Percentiles rank a stretch among this genome's conserved stretches.
These are phyloP conservation scores for Pelargonium citronellum DNA, from an alignment of 441 rosid species.

Conservation along the genomic window DNA sequence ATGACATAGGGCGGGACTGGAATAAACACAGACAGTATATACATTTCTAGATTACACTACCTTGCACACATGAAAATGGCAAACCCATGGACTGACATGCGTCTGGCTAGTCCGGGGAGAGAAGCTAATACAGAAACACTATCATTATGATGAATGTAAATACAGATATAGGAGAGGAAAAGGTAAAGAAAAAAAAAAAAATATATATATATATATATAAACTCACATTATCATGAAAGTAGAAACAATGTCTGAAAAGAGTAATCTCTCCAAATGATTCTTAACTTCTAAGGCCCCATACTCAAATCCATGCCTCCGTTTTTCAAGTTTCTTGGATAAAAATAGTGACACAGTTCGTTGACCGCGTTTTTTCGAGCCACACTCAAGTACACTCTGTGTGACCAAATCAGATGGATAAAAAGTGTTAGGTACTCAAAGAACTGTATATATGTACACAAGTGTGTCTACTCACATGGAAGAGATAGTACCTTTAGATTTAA, in stretches of 20 bases:
- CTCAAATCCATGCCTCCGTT: conserved; percentile 77
- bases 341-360: conserved; percentile 62
- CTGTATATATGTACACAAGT: background rate
- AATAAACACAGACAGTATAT: conserved; percentile 9
- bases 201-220: conserved; percentile 16
- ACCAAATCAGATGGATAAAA: conserved; percentile 26
- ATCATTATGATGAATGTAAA: conserved; percentile 15
- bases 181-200: conserved; percentile 8
- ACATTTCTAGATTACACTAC: conserved; percentile 29
- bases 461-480: conserved; percentile 15
- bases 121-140: conserved; percentile 43
- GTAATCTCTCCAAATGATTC: conserved; percentile 65
- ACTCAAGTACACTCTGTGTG: conserved; percentile 78
- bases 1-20: conserved; percentile 24
- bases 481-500: conserved; percentile 78
- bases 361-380: conserved; percentile 60
- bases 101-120: conserved; percentile 39
- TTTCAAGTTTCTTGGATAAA: conserved; percentile 69
- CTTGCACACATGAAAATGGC: conserved; percentile 78
- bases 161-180: background rate
- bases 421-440: conserved; percentile 18
- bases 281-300: conserved; percentile 75
- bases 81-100: conserved; percentile 67
- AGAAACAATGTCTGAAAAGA: conserved; percentile 68
- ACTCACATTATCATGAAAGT: conserved; percentile 72